These are phyloP conservation scores for Uronychia binucleata DNA, from an alignment of 73 alveolate species.

Conservation along the genomic window DNA sequence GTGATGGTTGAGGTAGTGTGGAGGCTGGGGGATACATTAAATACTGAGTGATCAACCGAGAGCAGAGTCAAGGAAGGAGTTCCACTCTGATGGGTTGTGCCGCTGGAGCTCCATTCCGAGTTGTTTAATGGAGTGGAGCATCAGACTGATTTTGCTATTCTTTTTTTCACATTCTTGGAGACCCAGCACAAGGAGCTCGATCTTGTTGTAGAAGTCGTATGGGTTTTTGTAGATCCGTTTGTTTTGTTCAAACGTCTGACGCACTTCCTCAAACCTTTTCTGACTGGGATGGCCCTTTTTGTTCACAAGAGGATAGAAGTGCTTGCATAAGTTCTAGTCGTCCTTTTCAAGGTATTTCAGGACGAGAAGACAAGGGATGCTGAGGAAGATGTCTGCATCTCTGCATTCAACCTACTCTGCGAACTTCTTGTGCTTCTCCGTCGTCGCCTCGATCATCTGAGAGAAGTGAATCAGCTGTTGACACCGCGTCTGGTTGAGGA, in stretches of 20 bases:
- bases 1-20: no score
- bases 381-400: conserved; percentile 75
- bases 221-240: conserved; percentile 6
- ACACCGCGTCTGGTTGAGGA: conserved; percentile 44
- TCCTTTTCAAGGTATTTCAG: conserved; percentile 60
- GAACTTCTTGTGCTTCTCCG: conserved; percentile 63
- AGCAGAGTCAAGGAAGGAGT: conserved; percentile 69
- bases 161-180: conserved; percentile 35
- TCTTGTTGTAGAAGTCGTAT: conserved; percentile 41
- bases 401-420: conserved; percentile 53
- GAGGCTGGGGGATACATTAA: no score
- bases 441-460: conserved; percentile 66
- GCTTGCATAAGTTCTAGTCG: conserved; percentile 60
- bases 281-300: neutral
- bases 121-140: conserved; percentile 44
- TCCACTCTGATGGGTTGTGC: conserved; percentile 83
- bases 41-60: conserved; percentile 18
- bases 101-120: conserved; percentile 79
- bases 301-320: conserved; percentile 62
- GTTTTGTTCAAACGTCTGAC: neutral
- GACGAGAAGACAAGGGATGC: conserved; percentile 73
- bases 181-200: conserved; percentile 42
- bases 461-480: conserved; percentile 10
- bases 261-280: conserved; percentile 37
- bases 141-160: neutral